These are phyloP conservation scores for Basipetospora chlamydospora DNA, from an alignment of 2,329 filamentous ascomycete genomes.

Conservation along the genomic window DNA sequence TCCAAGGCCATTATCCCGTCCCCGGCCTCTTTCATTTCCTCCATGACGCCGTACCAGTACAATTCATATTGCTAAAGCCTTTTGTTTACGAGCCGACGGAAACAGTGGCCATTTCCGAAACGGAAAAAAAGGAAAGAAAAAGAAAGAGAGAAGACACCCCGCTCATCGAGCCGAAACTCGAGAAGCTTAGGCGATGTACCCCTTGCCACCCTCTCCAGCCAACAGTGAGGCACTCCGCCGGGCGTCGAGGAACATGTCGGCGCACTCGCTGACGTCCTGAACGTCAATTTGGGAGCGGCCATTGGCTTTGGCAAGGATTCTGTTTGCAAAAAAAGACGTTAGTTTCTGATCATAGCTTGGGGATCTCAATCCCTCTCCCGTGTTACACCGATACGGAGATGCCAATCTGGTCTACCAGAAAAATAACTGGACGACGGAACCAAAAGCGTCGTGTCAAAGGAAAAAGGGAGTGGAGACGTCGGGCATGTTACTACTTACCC, in stretches of 20 bases:
- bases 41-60: too few species aligned
- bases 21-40: too few species aligned
- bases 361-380: too few species aligned
- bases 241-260: conserved; percentile 73
- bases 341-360: too few species aligned
- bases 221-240: conserved; percentile 62
- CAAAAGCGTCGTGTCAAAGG: conserved; percentile 3
- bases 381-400: too few species aligned
- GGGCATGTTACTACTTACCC: conserved; percentile 41
- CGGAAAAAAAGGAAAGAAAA: not conserved
- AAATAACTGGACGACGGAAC: not conserved
- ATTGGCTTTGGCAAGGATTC: conserved; percentile 78
- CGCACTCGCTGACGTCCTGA: conserved; percentile 65
- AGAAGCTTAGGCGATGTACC: conserved; percentile 45
- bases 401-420: too few species aligned
- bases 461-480: conserved; percentile 2
- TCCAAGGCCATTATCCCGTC: too few species aligned
- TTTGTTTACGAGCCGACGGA: too few species aligned
- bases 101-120: too few species aligned
- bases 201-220: conserved; percentile 43
- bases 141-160: not conserved
- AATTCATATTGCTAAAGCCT: too few species aligned
- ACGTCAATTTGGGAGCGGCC: conserved; percentile 64
- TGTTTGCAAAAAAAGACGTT: conserved; percentile 21
- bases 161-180: too few species aligned